Base-by-base conservation (phyloP, 2,329 filamentous ascomycete genomes). In the Botrytis medusae region DNA sequence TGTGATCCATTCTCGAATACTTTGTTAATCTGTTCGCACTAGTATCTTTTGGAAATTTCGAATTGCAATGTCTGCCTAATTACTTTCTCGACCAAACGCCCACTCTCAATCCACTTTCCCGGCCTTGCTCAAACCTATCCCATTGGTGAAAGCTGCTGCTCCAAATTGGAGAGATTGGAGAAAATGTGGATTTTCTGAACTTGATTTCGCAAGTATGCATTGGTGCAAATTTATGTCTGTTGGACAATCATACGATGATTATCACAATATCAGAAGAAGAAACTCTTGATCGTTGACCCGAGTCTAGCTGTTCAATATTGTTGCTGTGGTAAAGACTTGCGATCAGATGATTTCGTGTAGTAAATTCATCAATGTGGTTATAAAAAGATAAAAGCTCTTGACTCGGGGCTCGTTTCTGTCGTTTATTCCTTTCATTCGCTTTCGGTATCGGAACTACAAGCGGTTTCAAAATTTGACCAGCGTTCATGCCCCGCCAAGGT, bases 341-440 rank as follows among this genome's bases (percentile, higher is more conserved):
- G 25, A 48, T 68, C 16, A 40, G 34, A 54, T n/a, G 14, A 14
- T n/a, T 54, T 54, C 6, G 34, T 54, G 9, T 54, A 29, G 40
- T 68, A 5, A 12, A 25, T 48, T 18, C 29, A 34, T 46, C n/a
- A 20, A 48, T 48, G 7, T 29, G 4, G 16, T 40, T 40, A 6
- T 46, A 40, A 18, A 40, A 25, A 40, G 16, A 9, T 40, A 16
- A 54, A 16, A 54, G 4, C 22, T 29, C 20, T 54, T 54, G 18
- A 68, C 64, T 54, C 34, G 34, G 48, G 34, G 34, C 42, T 42
- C 16, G 5, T 16, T 29, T n/a, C 5, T n/a, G 34, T 68, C 48
- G 48, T 68, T 10, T 68, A 42, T 57, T 68, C 25, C 65, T 68
- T 42, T 29, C 44, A 65, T 65, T 65, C 34, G 25, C 10, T n/a